Conservation (phyloP, 2,329 filamentous ascomycete genomes). For the Microdochium nivale region DNA sequence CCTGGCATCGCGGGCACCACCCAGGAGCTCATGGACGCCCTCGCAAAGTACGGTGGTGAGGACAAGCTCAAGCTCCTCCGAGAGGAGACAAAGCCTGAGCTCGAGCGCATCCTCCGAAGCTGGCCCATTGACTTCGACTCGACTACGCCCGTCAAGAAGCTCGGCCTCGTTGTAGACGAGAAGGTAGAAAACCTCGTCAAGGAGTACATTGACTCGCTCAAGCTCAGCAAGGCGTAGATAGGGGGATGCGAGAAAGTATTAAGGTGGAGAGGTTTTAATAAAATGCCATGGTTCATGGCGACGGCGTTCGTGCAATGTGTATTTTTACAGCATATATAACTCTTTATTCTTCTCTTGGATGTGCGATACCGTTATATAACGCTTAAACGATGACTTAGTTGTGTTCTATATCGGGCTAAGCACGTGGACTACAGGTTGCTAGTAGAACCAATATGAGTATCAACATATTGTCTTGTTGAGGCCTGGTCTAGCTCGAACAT, state of each 20-base stretch:
- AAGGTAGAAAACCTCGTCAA: constrained; percentile 45
- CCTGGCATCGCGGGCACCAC: constrained; percentile 48
- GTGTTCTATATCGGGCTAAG: no score
- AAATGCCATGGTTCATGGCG: not conserved
- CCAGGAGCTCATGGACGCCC: constrained; percentile 51
- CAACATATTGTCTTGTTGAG: no score
- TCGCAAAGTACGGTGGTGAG: constrained; percentile 45
- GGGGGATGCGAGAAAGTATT: constrained; percentile 1
- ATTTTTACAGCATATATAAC: not conserved
- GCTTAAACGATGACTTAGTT: no score
- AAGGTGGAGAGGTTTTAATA: not conserved
- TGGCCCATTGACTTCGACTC: constrained; percentile 53
- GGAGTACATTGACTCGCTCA: constrained; percentile 40
- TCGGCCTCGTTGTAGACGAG: constrained; percentile 43
- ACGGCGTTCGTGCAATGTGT: no score
- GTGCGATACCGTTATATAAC: not conserved
- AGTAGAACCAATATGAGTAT: no score
- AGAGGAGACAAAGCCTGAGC: constrained; percentile 43
- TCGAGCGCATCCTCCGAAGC: constrained; percentile 49
- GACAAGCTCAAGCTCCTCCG: constrained; percentile 42
- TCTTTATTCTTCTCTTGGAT: not conserved
- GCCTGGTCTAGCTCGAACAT: no score
- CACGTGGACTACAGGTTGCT: no score
- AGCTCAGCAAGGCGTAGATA: constrained; percentile 5
- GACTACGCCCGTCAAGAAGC: constrained; percentile 29